Percentiles rank a stretch among this genome's conserved stretches.
Conservation (phyloP, 306 rosid species). For the Sicyos baderoa region DNA sequence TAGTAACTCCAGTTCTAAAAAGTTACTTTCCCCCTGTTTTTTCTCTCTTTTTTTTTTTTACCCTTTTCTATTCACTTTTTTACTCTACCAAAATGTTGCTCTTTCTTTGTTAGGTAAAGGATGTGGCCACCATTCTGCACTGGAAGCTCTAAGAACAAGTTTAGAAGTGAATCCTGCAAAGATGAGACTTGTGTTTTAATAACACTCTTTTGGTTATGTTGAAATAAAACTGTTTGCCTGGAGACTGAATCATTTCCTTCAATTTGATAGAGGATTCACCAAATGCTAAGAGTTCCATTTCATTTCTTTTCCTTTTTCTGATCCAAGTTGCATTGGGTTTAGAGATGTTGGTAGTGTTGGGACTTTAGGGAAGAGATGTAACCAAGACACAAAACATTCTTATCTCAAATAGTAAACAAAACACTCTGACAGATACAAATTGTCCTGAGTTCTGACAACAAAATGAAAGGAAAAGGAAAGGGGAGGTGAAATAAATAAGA, state of each 20-base stretch:
- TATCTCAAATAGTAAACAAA: not conserved
- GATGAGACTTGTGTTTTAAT: slow-evolving; percentile 42
- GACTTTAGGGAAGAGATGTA: not conserved
- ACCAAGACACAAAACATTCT: not conserved
- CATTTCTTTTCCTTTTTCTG: not conserved
- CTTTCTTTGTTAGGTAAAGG: slow-evolving; percentile 76
- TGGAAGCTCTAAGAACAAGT: slow-evolving; percentile 86
- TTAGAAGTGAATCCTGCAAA: slow-evolving; percentile 53
- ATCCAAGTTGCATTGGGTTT: not conserved
- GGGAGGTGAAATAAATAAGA: not conserved
- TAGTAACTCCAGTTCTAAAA: slow-evolving; percentile 1
- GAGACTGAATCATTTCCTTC: slow-evolving; percentile 20
- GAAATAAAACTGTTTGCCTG: slow-evolving; percentile 19
- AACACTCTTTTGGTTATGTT: slow-evolving; percentile 29
- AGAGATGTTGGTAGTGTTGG: not conserved
- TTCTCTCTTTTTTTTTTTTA: not conserved
- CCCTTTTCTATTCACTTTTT: slow-evolving; percentile 23
- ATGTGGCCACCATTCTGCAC: slow-evolving; percentile 94
- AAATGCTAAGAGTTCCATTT: not conserved
- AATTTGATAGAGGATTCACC: not conserved
- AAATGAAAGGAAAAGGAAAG: not conserved
- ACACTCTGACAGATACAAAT: not conserved
- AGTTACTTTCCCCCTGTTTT: not conserved
- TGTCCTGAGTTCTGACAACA: not conserved
- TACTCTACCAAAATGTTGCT: slow-evolving; percentile 18